Conservation (phyloP, 176 grass and related monocot species). For the Melocanna baccifera region DNA sequence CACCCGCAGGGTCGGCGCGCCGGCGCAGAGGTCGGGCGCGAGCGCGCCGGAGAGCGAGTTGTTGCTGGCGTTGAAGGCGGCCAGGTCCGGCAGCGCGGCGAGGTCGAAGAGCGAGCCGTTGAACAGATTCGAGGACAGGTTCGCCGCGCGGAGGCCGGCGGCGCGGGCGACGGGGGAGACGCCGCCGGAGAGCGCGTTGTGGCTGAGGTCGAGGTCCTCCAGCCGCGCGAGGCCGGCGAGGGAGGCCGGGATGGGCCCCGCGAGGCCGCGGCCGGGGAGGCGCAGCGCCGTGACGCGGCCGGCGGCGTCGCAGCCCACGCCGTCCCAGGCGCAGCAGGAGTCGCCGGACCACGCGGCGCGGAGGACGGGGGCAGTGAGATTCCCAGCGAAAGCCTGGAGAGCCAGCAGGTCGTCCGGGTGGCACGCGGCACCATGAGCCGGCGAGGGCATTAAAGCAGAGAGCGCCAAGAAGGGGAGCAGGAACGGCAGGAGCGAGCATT, state of each 20-base stretch:
- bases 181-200: conserved; percentile 51
- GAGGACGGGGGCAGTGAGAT: conserved; percentile 38
- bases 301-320: conserved; percentile 46
- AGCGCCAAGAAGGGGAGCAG: not conserved
- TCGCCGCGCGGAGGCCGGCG: conserved; percentile 20
- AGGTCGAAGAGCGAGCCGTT: conserved; percentile 43
- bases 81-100: conserved; percentile 34
- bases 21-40: conserved; percentile 60
- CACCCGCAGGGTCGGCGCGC: conserved; percentile 25
- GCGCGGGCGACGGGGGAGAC: conserved; percentile 33
- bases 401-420: conserved; percentile 61
- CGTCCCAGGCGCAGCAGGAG: conserved; percentile 65
- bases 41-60: conserved; percentile 63
- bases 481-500: not conserved
- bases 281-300: conserved; percentile 45
- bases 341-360: conserved; percentile 36
- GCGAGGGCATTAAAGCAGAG: not conserved
- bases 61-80: conserved; percentile 73
- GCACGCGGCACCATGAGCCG: conserved; percentile 33
- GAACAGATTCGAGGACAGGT: conserved; percentile 82
- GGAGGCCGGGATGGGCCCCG: conserved; percentile 19
- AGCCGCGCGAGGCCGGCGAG: conserved; percentile 46
- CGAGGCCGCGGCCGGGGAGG: conserved; percentile 42
- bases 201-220: conserved; percentile 63
- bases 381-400: conserved; percentile 58